Evolutionary conservation across 495 filamentous ascomycete species (phyloP).

Genomic region (Tuber magnatum): DNA sequence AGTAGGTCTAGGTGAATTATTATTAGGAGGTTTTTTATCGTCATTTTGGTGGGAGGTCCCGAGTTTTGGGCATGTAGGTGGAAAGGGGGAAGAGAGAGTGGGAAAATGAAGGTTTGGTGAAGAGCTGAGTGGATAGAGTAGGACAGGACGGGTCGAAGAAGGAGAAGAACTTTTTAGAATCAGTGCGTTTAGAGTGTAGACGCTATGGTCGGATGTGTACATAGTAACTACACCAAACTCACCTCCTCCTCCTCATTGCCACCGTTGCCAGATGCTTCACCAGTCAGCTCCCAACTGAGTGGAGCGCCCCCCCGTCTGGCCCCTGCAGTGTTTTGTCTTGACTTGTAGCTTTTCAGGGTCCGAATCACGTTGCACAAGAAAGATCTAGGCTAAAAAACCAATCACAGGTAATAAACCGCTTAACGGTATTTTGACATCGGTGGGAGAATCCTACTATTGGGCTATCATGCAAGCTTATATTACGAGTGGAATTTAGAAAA

Average conservation of each 20-base stretch:
- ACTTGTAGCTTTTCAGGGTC: neutral
- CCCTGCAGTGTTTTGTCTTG: neutral
- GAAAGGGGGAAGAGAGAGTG: neutral
- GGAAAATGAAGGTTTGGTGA: neutral
- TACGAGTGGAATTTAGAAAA: neutral
- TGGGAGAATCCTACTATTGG: neutral
- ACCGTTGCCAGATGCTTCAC: neutral
- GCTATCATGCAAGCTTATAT: neutral
- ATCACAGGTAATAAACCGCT: neutral
- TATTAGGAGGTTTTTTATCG: conserved; percentile 41
- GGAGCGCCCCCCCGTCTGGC: neutral
- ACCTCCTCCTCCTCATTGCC: neutral
- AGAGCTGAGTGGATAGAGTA: neutral
- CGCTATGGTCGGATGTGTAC: neutral
- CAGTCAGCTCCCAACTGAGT: neutral
- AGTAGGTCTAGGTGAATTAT: conserved; percentile 47
- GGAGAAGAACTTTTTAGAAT: neutral
- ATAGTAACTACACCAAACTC: neutral
- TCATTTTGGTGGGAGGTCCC: conserved; percentile 38
- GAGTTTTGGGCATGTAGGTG: neutral
- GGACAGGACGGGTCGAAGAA: neutral
- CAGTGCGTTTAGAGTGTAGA: neutral
- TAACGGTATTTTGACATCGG: neutral
- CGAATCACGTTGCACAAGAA: neutral
- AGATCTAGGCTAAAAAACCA: neutral